Evolutionary conservation across 176 grass and related monocot species (phyloP).

Genomic region (Carex parvula): DNA sequence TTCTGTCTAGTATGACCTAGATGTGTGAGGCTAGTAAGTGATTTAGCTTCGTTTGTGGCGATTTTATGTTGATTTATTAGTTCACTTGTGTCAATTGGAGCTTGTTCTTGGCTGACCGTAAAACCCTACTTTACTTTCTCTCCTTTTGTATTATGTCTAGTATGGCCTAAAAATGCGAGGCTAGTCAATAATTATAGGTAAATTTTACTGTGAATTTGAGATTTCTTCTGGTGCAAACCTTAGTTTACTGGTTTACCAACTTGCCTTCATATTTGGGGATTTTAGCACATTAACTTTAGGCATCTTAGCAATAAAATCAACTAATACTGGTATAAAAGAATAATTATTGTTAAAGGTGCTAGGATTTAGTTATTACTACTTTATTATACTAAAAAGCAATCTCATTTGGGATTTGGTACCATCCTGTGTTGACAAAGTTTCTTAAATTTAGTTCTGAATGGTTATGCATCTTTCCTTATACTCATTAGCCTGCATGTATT

Average conservation of each 20-base stretch:
- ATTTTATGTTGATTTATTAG: background rate
- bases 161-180: background rate
- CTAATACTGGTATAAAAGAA: background rate
- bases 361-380: background rate
- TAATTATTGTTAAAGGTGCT: background rate
- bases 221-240: background rate
- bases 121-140: background rate
- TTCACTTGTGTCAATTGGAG: background rate
- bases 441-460: background rate
- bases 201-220: background rate
- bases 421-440: background rate
- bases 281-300: background rate
- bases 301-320: background rate
- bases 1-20: background rate
- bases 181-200: background rate
- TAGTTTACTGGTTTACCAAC: background rate
- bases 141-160: background rate
- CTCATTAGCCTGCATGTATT: background rate
- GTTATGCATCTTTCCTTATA: background rate
- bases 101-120: background rate
- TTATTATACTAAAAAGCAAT: background rate
- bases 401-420: background rate
- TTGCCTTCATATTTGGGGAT: background rate
- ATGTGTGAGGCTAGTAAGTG: background rate
- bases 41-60: background rate